Evolutionary conservation across 139 green algal genomes (phyloP).

Genomic region (Limnomonas spitsbergensis): DNA sequence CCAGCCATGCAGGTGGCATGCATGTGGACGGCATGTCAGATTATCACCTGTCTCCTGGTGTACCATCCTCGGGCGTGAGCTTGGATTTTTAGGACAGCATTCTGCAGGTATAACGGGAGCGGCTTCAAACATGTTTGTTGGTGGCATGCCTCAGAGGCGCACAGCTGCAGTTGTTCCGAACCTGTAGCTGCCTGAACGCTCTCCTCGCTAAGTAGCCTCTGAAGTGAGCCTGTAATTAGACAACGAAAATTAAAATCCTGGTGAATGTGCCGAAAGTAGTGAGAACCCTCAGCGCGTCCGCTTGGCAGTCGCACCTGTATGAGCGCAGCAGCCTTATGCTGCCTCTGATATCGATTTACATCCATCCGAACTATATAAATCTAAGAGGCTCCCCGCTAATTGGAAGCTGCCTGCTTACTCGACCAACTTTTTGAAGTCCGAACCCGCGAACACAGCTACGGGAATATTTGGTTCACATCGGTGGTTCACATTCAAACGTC

Average conservation of each 20-base stretch:
- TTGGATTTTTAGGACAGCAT: neutral
- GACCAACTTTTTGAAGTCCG: too few species aligned
- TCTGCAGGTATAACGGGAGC: neutral
- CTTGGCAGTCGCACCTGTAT: neutral
- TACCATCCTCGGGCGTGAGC: conserved; percentile 26
- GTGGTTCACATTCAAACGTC: too few species aligned
- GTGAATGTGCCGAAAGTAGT: neutral
- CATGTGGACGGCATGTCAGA: neutral
- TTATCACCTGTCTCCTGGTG: conserved; percentile 24
- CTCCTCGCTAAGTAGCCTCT: neutral
- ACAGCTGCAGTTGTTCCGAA: neutral
- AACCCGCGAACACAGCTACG: too few species aligned
- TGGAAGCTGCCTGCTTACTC: too few species aligned
- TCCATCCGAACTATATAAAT: too few species aligned
- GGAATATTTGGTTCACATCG: too few species aligned
- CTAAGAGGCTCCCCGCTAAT: too few species aligned
- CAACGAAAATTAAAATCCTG: neutral
- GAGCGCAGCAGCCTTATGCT: neutral
- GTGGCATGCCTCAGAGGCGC: neutral
- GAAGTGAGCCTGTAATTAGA: neutral
- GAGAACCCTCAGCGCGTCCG: too few species aligned
- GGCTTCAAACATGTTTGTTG: neutral
- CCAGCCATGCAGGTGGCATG: too few species aligned
- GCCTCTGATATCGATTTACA: neutral
- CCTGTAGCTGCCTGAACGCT: neutral